Percentiles rank a stretch among this genome's conserved stretches.
These are phyloP conservation scores for Scolecobasidium constrictum DNA, from an alignment of 2,329 filamentous ascomycete genomes.

Conservation along the genomic window DNA sequence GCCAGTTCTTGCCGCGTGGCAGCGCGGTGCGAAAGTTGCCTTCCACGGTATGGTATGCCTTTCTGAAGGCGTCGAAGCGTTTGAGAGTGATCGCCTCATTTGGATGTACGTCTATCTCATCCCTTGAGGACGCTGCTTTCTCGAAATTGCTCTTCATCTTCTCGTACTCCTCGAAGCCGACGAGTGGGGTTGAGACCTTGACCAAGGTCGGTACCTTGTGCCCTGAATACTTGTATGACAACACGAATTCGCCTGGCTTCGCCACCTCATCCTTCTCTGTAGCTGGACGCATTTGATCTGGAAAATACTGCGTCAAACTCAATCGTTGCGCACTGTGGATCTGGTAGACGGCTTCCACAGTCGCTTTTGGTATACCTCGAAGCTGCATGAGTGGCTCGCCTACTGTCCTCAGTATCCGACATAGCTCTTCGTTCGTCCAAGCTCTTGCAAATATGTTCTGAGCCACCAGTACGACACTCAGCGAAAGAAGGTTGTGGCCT, in stretches of 20 bases:
- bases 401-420: not conserved
- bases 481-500: not conserved
- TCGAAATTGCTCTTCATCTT: too few relatives aligned
- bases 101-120: too few relatives aligned
- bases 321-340: not conserved
- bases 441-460: constrained; percentile 3
- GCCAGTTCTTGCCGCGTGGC: constrained; percentile 6
- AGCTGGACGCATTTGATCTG: constrained; percentile 4
- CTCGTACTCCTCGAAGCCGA: too few relatives aligned
- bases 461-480: constrained; percentile 3
- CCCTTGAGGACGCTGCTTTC: too few relatives aligned
- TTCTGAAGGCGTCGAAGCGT: not conserved
- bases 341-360: constrained; percentile 5
- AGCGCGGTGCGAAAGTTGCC: not conserved
- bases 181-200: too few relatives aligned
- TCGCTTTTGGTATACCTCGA: constrained; percentile 3
- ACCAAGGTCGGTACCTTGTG: not conserved
- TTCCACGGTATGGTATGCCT: constrained; percentile 1
- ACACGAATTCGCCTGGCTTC: not conserved
- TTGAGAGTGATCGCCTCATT: too few relatives aligned
- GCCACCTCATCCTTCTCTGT: too few relatives aligned
- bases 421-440: constrained; percentile 3
- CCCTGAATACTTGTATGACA: not conserved
- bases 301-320: constrained; percentile 4
- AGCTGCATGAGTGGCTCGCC: constrained; percentile 4